Evolutionary conservation across 768 basidiomycete genomes (phyloP).

Genomic region (Saitozyma podzolica): DNA sequence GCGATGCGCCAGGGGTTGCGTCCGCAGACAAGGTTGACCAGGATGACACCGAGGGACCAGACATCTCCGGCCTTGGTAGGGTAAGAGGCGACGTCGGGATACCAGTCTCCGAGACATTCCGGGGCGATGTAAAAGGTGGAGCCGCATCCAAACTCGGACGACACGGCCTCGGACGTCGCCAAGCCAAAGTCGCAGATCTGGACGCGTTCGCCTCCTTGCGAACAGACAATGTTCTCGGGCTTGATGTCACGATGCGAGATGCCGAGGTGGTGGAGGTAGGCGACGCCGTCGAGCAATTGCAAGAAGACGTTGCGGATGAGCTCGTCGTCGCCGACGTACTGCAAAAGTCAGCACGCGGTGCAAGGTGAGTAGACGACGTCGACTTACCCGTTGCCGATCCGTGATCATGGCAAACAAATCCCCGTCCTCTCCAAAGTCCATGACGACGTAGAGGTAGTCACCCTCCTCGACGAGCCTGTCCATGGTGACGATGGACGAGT

Average conservation of each 20-base stretch:
- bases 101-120: constrained; percentile 59
- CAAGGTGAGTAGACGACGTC: background rate
- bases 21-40: constrained; percentile 75
- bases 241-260: constrained; percentile 51
- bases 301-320: constrained; percentile 87
- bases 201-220: constrained; percentile 33
- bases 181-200: constrained; percentile 53
- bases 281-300: constrained; percentile 86
- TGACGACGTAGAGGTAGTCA: constrained; percentile 44
- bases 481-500: constrained; percentile 43
- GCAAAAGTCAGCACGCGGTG: constrained; percentile 52
- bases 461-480: constrained; percentile 45
- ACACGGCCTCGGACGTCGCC: constrained; percentile 43
- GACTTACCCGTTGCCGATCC: constrained; percentile 47
- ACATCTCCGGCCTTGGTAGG: constrained; percentile 83
- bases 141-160: constrained; percentile 52
- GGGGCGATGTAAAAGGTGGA: constrained; percentile 53
- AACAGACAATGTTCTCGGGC: constrained; percentile 57
- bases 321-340: constrained; percentile 57
- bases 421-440: constrained; percentile 51
- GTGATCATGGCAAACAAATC: constrained; percentile 51
- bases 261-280: constrained; percentile 44
- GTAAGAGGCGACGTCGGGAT: constrained; percentile 59
- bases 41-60: constrained; percentile 77
- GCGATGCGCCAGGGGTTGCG: constrained; percentile 78